Conservation (phyloP, 805 yeast genomes). For the Starmerella bacillaris region DNA sequence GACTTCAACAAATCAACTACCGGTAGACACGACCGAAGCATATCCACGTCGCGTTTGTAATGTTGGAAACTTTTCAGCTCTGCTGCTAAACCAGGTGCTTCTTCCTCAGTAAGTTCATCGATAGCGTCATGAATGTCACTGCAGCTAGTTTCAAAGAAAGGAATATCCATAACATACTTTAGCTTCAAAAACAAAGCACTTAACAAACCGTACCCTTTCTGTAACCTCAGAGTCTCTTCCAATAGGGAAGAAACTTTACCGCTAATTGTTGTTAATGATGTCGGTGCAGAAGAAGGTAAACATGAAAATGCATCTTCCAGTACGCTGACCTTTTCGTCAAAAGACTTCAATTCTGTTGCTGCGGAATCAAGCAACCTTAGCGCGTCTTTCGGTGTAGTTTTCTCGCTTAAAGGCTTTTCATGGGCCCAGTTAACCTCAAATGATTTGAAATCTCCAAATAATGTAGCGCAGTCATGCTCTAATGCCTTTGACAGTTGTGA, state of each 20-base stretch:
- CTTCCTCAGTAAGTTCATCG: not conserved
- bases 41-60: not conserved
- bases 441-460: not conserved
- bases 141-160: not conserved
- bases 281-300: not conserved
- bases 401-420: slow-evolving; percentile 7
- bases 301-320: not conserved
- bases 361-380: not conserved
- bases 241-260: not conserved
- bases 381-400: slow-evolving; percentile 5
- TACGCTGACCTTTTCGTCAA: not conserved
- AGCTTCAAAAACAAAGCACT: not conserved
- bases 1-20: slow-evolving; percentile 19
- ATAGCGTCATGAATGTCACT: not conserved
- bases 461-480: slow-evolving; percentile 1
- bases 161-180: not conserved
- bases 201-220: not conserved
- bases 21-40: not conserved
- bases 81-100: slow-evolving; percentile 1
- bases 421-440: slow-evolving; percentile 4
- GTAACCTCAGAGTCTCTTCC: not conserved
- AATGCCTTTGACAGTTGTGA: slow-evolving; percentile 26
- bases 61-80: not conserved
- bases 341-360: not conserved
- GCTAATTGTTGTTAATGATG: not conserved